phyloP scores from a whole-genome alignment of 2,329 filamentous ascomycete species.

The Cladophialophora exuberans region DNA sequence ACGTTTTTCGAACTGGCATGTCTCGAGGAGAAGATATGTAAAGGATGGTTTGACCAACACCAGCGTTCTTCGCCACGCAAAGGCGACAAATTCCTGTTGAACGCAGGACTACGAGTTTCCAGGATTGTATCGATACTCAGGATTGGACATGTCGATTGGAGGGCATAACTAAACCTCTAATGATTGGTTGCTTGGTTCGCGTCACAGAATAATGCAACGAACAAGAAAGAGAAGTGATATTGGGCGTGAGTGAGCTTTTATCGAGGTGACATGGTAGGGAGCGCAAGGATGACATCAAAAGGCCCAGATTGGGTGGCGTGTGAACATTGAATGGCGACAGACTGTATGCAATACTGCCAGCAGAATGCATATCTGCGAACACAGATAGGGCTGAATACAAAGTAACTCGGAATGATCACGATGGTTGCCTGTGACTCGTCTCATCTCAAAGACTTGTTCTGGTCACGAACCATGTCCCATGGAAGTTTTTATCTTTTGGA shows the following conservation, averaged over 20 bases:
- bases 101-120: conserved; percentile 2
- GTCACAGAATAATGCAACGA: conserved; percentile 27
- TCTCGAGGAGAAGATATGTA: conserved; percentile 15
- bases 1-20: conserved; percentile 7
- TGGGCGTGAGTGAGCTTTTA: conserved; percentile 14
- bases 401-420: background rate
- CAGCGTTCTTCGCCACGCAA: background rate
- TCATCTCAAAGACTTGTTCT: no score
- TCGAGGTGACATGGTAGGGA: conserved; percentile 10
- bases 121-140: conserved; percentile 19
- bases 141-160: conserved; percentile 23
- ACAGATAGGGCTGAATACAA: conserved; percentile 11
- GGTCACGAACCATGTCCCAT: no score
- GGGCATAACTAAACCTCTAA: conserved; percentile 19
- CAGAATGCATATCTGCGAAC: conserved; percentile 22
- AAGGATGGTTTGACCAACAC: background rate
- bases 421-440: no score
- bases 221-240: conserved; percentile 7
- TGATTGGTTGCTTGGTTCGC: conserved; percentile 20
- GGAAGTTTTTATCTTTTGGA: no score
- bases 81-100: background rate
- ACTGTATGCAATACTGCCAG: conserved; percentile 23
- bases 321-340: conserved; percentile 6
- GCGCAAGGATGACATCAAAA: conserved; percentile 3
- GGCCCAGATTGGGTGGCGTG: background rate